Conservation (phyloP, 495 filamentous ascomycete genomes). For the Aspergillus kassunensis region DNA sequence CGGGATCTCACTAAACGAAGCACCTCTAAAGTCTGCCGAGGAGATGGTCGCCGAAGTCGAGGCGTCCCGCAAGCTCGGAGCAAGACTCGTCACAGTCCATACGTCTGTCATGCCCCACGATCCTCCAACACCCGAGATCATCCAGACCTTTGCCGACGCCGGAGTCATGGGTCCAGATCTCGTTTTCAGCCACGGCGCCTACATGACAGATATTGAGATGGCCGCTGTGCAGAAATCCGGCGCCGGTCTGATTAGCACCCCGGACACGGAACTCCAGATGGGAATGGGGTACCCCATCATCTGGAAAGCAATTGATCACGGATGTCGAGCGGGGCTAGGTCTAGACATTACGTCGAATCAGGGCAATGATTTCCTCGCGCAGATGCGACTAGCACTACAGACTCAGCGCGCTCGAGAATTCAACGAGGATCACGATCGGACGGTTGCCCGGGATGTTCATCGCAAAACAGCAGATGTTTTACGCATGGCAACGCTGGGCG, state of each 20-base stretch:
- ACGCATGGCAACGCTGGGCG: slow-evolving; percentile 1
- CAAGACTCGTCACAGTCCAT: slow-evolving; percentile 1
- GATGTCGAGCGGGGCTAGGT: slow-evolving; percentile 4
- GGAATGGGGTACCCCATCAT: slow-evolving; percentile 9
- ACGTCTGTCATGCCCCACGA: neutral
- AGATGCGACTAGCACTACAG: slow-evolving; percentile 8
- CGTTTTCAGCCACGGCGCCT: slow-evolving; percentile 6
- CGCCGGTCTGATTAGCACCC: slow-evolving; percentile 1
- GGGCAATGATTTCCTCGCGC: slow-evolving; percentile 7
- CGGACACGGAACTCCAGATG: slow-evolving; percentile 10
- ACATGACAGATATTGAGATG: neutral
- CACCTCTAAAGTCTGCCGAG: neutral
- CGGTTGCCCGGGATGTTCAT: neutral
- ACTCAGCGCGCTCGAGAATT: slow-evolving; percentile 1
- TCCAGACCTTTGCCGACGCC: neutral
- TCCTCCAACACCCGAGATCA: neutral
- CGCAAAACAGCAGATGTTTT: slow-evolving; percentile 4
- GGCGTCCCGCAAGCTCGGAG: neutral
- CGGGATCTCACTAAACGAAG: neutral
- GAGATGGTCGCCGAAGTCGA: neutral
- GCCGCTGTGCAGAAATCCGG: neutral
- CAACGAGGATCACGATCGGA: neutral
- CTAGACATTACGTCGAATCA: slow-evolving; percentile 12
- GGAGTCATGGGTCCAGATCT: neutral
- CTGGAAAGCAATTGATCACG: neutral